Evolutionary conservation across 1,139 yeast genomes (phyloP), one percentile per base, ranked within the genome.

Genomic region (Ashbya aceris): DNA sequence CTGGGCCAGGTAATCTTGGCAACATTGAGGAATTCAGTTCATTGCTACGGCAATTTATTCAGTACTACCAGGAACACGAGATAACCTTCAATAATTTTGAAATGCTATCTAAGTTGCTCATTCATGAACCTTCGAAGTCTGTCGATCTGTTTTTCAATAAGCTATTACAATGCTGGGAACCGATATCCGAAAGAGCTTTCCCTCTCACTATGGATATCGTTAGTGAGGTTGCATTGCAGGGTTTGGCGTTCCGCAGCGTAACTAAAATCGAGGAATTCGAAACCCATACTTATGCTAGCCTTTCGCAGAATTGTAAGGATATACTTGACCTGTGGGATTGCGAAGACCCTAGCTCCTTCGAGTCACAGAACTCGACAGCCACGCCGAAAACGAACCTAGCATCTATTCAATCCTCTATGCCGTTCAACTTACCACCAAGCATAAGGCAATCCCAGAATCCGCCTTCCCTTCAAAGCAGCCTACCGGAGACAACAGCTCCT

Each of bases 81-180:
- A 34, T 58, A 6, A 27, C 35, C 7, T 57, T 57, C 37, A 47
- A 52, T 7, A 43, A 48, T 5, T 30, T 55, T 9, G 28, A 35
- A 2, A 37, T 44, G 2, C 13, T 51, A 5, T 49, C 52, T 8
- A 38, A 41, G 4, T 32, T 49, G 5, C 34, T 59, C 14, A 13
- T 56, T 13, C 40, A 49, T 23, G 60, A 58, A 41, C 41, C 43
- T 2, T 38, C 49, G 7, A 38, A 40, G 11, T 44, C 50, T 23
- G 33, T 55, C 26, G 61, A 55, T 27, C 33, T 51, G 4, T 48
- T 55, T 30, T 54, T 52, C 40, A 55, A 46, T 38, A 56, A 53
- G 37, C 36, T 59, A 12, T 41, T 55, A 20, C 58, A 56, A 45
- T 56, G 62, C 42, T 59, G 62, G 62, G 56, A 48, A 23, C 40